phyloP scores from a whole-genome alignment of 805 yeast genomes.

The Myxozyma lipomycoides region DNA sequence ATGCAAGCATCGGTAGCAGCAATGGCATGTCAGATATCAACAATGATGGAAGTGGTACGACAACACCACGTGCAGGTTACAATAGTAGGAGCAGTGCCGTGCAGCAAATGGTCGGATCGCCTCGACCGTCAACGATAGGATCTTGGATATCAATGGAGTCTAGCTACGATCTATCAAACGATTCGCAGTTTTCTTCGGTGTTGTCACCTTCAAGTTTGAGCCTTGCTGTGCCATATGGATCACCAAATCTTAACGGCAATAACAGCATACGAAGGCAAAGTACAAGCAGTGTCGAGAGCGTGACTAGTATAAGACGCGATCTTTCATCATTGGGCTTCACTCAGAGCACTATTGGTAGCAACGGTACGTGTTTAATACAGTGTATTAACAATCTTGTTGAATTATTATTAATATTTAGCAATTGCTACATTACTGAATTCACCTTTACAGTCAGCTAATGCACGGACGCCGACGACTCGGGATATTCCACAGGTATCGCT shows the following conservation, averaged over 20 bases:
- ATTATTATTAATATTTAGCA: constrained; percentile 5
- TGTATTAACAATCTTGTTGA: background rate
- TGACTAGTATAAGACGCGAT: constrained; percentile 19
- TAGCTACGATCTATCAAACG: constrained; percentile 6
- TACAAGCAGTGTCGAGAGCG: constrained; percentile 3
- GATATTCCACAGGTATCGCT: constrained; percentile 84
- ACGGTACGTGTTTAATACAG: constrained; percentile 23
- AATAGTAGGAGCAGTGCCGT: background rate
- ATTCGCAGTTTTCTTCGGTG: background rate
- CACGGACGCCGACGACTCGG: constrained; percentile 57
- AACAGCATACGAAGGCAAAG: constrained; percentile 8
- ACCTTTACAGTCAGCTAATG: constrained; percentile 6
- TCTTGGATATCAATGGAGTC: background rate
- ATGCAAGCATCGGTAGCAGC: background rate
- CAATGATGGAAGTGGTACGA: background rate
- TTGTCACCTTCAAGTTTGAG: constrained; percentile 12
- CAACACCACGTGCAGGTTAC: background rate
- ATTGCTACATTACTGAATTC: constrained; percentile 24
- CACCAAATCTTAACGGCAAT: constrained; percentile 5
- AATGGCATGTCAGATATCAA: background rate
- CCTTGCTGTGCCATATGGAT: constrained; percentile 4
- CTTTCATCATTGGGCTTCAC: constrained; percentile 19
- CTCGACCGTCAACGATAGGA: constrained; percentile 5
- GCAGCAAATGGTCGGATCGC: constrained; percentile 1
- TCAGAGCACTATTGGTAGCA: constrained; percentile 31